phyloP scores from a whole-genome alignment of 2,329 filamentous ascomycete genomes.

The Botryosphaeria dothidea region DNA sequence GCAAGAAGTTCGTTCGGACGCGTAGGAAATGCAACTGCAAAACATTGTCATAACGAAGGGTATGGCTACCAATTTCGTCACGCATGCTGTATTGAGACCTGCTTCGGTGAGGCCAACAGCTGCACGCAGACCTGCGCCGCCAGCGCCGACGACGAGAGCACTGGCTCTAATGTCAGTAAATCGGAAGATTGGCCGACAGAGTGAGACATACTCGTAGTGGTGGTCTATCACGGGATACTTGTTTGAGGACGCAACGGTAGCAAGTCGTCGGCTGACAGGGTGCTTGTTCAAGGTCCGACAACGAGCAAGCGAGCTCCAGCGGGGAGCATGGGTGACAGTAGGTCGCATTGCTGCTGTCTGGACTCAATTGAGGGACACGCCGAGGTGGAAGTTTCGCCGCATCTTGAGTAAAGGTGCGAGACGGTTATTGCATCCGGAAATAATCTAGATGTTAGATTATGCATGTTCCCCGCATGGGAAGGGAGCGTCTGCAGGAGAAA shows the following conservation, averaged over 20 bases:
- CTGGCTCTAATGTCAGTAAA: constrained; percentile 3
- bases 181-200: background rate
- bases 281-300: background rate
- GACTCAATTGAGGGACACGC: background rate
- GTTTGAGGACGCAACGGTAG: background rate
- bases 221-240: constrained; percentile 31
- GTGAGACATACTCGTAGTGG: constrained; percentile 34
- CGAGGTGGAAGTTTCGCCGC: too few relatives aligned
- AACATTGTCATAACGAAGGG: background rate
- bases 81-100: constrained; percentile 65
- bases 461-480: constrained; percentile 4
- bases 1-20: too few relatives aligned
- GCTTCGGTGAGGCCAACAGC: constrained; percentile 65
- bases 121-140: constrained; percentile 64
- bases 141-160: constrained; percentile 53
- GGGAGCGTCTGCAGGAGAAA: background rate
- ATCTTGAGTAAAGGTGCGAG: background rate
- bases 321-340: background rate
- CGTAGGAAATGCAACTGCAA: too few relatives aligned
- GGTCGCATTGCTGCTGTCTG: background rate
- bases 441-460: background rate
- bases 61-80: constrained; percentile 53
- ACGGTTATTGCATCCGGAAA: background rate
- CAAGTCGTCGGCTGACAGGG: background rate
- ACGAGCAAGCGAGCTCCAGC: background rate